Percentiles rank a stretch among this genome's conserved stretches.
phyloP scores from a whole-genome alignment of 1,139 yeast genomes.

The Zygosaccharomyces pseudobailii region DNA sequence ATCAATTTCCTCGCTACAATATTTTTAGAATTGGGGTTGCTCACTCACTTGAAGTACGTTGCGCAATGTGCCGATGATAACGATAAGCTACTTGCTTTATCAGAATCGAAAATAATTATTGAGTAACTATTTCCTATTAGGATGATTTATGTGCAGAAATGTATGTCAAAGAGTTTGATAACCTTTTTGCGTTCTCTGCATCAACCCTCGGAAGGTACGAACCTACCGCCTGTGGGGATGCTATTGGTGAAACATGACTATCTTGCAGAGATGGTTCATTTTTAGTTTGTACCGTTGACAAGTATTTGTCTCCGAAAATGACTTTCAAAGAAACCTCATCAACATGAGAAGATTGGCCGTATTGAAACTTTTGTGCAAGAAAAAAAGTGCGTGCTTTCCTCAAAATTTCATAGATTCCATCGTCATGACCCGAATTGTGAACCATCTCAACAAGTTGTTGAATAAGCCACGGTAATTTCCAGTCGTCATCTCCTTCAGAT shows the following conservation, averaged over 20 bases:
- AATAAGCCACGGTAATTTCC: slow-evolving; percentile 11
- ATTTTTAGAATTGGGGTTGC: slow-evolving; percentile 13
- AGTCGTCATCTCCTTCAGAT: background rate
- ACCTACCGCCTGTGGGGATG: background rate
- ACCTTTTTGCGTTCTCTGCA: slow-evolving; percentile 6
- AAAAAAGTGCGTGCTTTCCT: slow-evolving; percentile 4
- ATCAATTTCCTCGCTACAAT: slow-evolving; percentile 21
- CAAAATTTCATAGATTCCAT: slow-evolving; percentile 3
- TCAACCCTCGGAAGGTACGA: slow-evolving; percentile 10
- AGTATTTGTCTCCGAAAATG: slow-evolving; percentile 7
- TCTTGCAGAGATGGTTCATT: slow-evolving; percentile 1
- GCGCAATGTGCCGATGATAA: slow-evolving; percentile 1
- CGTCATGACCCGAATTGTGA: slow-evolving; percentile 1
- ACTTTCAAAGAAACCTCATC: slow-evolving; percentile 2
- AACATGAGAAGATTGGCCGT: background rate
- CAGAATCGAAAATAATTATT: slow-evolving; percentile 4
- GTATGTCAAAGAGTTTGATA: slow-evolving; percentile 2
- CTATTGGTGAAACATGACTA: background rate
- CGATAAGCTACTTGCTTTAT: background rate
- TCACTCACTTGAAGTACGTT: slow-evolving; percentile 5
- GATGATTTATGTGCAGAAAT: background rate
- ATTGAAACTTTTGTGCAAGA: background rate
- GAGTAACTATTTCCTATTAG: background rate
- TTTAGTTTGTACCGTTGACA: slow-evolving; percentile 3
- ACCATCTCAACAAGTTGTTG: slow-evolving; percentile 3